Conservation (phyloP, 2,329 filamentous ascomycete species). For the Volutella citrinella region DNA sequence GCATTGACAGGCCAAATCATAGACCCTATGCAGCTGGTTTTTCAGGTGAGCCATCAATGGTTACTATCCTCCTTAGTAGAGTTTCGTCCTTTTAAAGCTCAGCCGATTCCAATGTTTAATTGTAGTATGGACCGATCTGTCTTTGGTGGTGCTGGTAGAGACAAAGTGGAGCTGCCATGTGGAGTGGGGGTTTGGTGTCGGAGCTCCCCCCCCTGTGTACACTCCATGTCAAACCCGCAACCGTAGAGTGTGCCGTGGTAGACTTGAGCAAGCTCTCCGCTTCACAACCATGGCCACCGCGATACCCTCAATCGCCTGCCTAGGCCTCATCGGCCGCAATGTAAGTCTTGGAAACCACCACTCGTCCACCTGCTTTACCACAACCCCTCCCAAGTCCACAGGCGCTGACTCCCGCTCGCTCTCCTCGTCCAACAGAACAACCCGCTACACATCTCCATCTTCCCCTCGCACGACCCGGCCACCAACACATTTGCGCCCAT, state of each 20-base stretch:
- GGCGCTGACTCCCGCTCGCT: neutral
- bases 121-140: no score
- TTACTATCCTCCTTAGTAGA: no score
- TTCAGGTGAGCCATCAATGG: no score
- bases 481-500: conserved; percentile 53
- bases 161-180: no score
- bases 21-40: no score
- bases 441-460: conserved; percentile 88
- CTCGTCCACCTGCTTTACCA: neutral
- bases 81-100: no score
- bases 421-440: conserved; percentile 69
- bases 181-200: no score
- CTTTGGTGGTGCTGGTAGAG: no score
- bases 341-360: conserved; percentile 46
- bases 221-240: no score
- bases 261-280: conserved; percentile 8
- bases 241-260: no score
- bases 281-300: conserved; percentile 51
- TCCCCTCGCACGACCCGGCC: conserved; percentile 67
- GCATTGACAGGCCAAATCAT: no score
- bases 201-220: conserved; percentile 18
- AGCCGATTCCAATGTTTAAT: no score
- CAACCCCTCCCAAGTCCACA: neutral
- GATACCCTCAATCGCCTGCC: conserved; percentile 82
- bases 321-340: conserved; percentile 91